Base-by-base conservation (phyloP, 2,329 filamentous ascomycete genomes). In the Phyllachora maydis region DNA sequence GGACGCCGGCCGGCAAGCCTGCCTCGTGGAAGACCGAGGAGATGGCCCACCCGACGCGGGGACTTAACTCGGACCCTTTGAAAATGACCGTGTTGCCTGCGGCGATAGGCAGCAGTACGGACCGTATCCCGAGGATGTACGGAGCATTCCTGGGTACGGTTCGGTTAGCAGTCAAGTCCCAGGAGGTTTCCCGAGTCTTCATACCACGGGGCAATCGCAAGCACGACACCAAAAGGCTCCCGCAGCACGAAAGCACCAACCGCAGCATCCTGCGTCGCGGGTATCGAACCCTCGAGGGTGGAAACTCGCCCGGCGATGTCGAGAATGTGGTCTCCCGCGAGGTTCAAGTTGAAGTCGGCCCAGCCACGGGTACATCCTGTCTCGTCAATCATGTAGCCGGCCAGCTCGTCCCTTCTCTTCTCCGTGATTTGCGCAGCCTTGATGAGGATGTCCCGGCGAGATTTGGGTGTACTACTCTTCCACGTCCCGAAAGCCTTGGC, bases 131-230 rank as follows among this genome's bases (percentile, higher is more conserved):
- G 8, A 70, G 49, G 28, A 66, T 56, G 30, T 59, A 56, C 2
- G 62, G 53, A 2, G 64, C 58, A 32, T 71, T 67, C 60, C 62
- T 65, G 24, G 3, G 15, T n/a, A 10, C 7, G 22, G 22, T 14
- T 28, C 14, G 29, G 24, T 16, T 7, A 8, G 9, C 6, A n/a
- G 10, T 14, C n/a, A 12, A 3, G 8, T 7, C 13, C 17, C n/a
- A n/a, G n/a, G n/a, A n/a, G n/a, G n/a, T n/a, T n/a, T n/a, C n/a
- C n/a, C n/a, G n/a, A n/a, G n/a, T n/a, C n/a, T n/a, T n/a, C 50
- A 35, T 53, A 82, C 79, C 81, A 91, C 7, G 81, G 77, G 3
- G 74, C 76, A 43, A 90, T 81, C 3, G 66, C 70, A 15, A 90
- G 50, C 10, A 83, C 58, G 6, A 88, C 78, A 2, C 81, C 81